Evolutionary conservation across 1,284 basidiomycete species (phyloP), one percentile per base, ranked within the genome.

Genomic region (Naganishia cerealis): DNA sequence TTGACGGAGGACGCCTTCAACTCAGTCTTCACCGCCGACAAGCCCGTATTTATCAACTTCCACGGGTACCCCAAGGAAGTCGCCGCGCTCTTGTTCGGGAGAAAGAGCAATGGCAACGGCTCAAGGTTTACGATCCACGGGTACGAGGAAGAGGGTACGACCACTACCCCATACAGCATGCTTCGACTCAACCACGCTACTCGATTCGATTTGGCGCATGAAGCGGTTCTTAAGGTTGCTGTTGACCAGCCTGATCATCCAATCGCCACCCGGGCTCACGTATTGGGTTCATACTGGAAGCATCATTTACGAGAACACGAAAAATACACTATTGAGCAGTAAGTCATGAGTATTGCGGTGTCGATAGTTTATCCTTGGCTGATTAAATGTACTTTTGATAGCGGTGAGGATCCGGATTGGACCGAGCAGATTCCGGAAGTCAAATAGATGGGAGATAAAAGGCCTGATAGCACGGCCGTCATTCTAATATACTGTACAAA

Each of bases 11-110:
- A 84, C 1, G 85, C 85, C 8, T 93, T 90, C 76, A 81, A 85
- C 42, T 82, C 84, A 26, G 83, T 92, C 33, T 91, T 93, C 81
- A 91, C 90, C 5, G 73, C 77, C 18, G 86, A 91, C 76, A 85
- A 83, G 73, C 85, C 86, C 42, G 65, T 67, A 26, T 46, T 67
- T 15, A 58, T 92, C 81, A 92, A 91, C 81, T 93, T 90, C 81
- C 50, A 63, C 61, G 61, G 77, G 39, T 76, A 76, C 71, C 77
- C 77, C 56, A 77, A 77, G 71, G 77, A 79, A 62, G 71, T 80
- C 42, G 72, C 72, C 16, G 76, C 76, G 39, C 74, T 82, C 39
- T 73, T 82, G 33, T 82, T 81, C 72, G 71, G 73, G 59, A 74
- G 81, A 57, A 73, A 74, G 36, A 72, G 75, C 29, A 76, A 79